Conservation (phyloP, 2,329 filamentous ascomycete genomes). For the Ilyonectria sp. region DNA sequence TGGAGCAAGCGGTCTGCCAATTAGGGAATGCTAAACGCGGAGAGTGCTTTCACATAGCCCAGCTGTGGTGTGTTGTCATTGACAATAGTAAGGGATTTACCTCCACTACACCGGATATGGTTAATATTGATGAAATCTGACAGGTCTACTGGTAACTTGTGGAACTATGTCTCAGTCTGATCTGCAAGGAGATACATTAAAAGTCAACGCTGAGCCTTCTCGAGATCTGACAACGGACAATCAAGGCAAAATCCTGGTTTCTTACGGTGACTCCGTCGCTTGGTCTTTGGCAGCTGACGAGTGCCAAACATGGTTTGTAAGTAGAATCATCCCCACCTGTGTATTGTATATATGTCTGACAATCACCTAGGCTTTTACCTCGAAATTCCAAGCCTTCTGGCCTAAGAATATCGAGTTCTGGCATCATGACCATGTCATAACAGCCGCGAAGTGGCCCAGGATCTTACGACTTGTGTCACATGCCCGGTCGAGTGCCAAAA, state of each 20-base stretch:
- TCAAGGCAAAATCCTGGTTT: constrained; percentile 52
- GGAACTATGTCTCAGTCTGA: constrained; percentile 53
- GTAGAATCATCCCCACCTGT: constrained; percentile 24
- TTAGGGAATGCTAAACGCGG: constrained; percentile 52
- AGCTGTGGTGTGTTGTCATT: constrained; percentile 64
- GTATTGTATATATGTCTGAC: constrained; percentile 21
- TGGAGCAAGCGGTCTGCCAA: constrained; percentile 63
- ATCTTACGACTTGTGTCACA: constrained; percentile 48
- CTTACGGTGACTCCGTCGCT: constrained; percentile 52
- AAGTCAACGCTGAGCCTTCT: constrained; percentile 49
- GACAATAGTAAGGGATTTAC: constrained; percentile 56
- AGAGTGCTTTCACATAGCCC: constrained; percentile 63
- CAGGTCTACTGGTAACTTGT: constrained; percentile 59
- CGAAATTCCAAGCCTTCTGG: constrained; percentile 62
- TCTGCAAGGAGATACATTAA: constrained; percentile 53
- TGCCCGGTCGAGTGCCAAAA: constrained; percentile 37
- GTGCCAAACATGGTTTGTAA: constrained; percentile 63
- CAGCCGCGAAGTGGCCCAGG: constrained; percentile 48
- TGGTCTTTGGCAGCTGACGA: constrained; percentile 58
- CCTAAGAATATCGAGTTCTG: constrained; percentile 56
- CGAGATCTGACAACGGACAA: constrained; percentile 34
- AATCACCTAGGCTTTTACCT: constrained; percentile 53
- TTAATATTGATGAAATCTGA: constrained; percentile 24
- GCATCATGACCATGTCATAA: constrained; percentile 49
- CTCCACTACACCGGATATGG: background rate